Base-by-base conservation (phyloP, 208 protist species). In the Acanthamoeba sp. region DNA sequence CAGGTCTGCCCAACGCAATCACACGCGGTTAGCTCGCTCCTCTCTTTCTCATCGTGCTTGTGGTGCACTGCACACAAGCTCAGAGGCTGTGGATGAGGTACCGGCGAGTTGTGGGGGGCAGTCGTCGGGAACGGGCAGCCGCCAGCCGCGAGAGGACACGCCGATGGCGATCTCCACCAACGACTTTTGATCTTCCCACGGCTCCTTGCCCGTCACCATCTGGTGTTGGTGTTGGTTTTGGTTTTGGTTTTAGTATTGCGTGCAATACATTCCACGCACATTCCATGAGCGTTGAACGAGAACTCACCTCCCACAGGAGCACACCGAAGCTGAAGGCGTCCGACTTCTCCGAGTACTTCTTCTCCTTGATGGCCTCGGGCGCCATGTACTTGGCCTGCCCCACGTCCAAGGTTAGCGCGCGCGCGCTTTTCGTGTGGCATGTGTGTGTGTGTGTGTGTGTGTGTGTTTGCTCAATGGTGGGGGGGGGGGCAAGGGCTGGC, bases 111-210 rank as follows among this genome's bases (percentile, higher is more conserved):
- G 59, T 27, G 59, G 27, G 9, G 59, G 59, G 14, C 59, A 66
- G 59, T 66, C 27, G 4, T 66, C 59, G 59, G 59, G 59, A 27
- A 66, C 12, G n/a, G 18, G 59, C 59, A 66, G 59, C 59, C 59
- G 59, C 59, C 59, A 66, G 59, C 59, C 59, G n/a, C 59, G 59
- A 27, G 59, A 66, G 9, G 59, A 66, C 59, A 66, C 59, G 59
- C 59, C 59, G 59, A 66, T 66, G 59, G 59, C 59, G 59, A 66
- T 66, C 59, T 66, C 59, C 59, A 66, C 59, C 59, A 66, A 32
- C 59, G 59, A 66, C 27, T 32, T 27, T 5, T 66, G n/a, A 27
- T 32, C 59, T 32, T 66, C 59, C 59, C 59, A 66, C 59, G 59
- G 59, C 59, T 66, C 59, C 59, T 66, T 66, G 59, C 59, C 59